Conservation (phyloP, 2,329 filamentous ascomycete genomes). For the Aquanectria penicillioides region DNA sequence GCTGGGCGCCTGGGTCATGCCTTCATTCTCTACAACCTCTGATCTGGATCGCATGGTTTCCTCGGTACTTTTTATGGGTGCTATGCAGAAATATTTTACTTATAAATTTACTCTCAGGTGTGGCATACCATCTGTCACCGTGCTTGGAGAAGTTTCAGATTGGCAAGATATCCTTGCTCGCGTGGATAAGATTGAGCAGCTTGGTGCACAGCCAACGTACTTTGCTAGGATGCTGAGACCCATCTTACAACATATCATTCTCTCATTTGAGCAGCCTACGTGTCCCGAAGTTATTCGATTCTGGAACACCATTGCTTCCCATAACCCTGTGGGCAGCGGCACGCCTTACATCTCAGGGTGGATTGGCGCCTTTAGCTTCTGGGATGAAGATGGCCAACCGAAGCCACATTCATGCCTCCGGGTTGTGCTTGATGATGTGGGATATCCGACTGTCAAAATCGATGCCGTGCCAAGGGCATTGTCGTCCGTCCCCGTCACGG, state of each 20-base stretch:
- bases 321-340: background rate
- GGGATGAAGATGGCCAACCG: conserved; percentile 4
- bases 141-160: conserved; percentile 58
- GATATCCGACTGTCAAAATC: conserved; percentile 14
- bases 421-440: background rate
- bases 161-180: conserved; percentile 49
- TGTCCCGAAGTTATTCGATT: conserved; percentile 45
- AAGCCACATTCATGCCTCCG: rapidly evolving
- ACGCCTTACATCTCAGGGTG: conserved; percentile 19
- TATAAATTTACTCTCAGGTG: conserved; percentile 47
- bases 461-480: conserved; percentile 12
- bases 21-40: conserved; percentile 61
- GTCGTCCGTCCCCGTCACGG: conserved; percentile 24
- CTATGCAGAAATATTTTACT: conserved; percentile 59
- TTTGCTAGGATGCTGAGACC: conserved; percentile 50
- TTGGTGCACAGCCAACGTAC: conserved; percentile 48
- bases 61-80: conserved; percentile 61
- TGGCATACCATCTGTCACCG: conserved; percentile 62
- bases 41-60: conserved; percentile 54
- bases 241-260: conserved; percentile 51
- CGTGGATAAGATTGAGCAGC: conserved; percentile 49
- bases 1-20: conserved; percentile 60
- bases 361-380: conserved; percentile 33
- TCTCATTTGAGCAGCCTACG: conserved; percentile 45
- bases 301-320: conserved; percentile 44